These are phyloP conservation scores for Roridomyces roridus DNA, from an alignment of 768 basidiomycete genomes.

Conservation along the genomic window DNA sequence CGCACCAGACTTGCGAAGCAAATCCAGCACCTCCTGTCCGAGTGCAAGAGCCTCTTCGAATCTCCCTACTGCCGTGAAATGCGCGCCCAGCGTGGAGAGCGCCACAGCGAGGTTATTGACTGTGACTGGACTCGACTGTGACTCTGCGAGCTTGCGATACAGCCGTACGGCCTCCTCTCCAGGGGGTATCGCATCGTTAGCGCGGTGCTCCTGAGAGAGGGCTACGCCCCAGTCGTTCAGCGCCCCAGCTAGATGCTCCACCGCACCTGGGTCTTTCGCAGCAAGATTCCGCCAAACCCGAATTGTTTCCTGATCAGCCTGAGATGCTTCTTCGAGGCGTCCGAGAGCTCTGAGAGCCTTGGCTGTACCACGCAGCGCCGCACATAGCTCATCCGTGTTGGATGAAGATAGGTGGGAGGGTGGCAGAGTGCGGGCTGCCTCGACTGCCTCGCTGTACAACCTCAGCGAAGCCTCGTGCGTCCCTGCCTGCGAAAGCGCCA, in stretches of 20 bases:
- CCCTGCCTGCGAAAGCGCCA: no score
- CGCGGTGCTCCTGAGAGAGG: background rate
- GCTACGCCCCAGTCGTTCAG: conserved; percentile 1
- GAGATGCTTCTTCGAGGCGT: background rate
- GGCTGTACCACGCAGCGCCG: no score
- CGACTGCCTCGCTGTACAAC: no score
- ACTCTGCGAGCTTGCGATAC: conserved; percentile 7
- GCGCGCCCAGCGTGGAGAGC: conserved; percentile 1
- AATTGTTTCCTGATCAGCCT: background rate
- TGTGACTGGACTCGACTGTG: background rate
- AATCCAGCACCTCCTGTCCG: no score
- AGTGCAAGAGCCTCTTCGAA: background rate
- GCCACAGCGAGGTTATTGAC: background rate
- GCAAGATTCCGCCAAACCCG: conserved; percentile 1
- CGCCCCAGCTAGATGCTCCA: background rate
- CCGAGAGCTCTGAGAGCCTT: conserved; percentile 3
- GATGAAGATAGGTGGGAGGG: no score
- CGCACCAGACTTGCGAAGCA: no score
- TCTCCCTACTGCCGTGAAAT: background rate
- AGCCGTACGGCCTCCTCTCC: conserved; percentile 3
- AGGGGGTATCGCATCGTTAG: background rate
- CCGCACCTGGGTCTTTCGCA: background rate
- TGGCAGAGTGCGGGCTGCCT: no score
- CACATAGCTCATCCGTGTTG: no score
- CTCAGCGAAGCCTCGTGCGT: no score